phyloP scores from a whole-genome alignment of 2,329 filamentous ascomycete species.

The Fusarium temperatum region DNA sequence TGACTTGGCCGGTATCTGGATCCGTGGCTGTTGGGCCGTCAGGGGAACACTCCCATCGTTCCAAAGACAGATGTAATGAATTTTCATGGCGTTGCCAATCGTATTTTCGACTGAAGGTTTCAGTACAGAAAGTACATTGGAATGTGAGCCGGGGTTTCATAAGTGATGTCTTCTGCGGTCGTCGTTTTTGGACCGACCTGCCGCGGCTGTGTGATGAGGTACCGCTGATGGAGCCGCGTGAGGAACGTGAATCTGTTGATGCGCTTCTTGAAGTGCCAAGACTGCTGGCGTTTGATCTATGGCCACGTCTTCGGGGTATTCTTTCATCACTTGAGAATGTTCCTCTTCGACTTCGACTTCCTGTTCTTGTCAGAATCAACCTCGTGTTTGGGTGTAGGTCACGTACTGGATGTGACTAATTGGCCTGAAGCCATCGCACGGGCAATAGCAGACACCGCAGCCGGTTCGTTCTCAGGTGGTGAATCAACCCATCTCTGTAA shows the following conservation, averaged over 20 bases:
- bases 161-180: slow-evolving; percentile 7
- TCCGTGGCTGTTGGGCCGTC: slow-evolving; percentile 46
- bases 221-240: slow-evolving; percentile 12
- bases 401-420: slow-evolving; percentile 2
- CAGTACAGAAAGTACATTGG: slow-evolving; percentile 58
- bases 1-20: slow-evolving; percentile 41
- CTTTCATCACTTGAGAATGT: slow-evolving; percentile 22
- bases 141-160: slow-evolving; percentile 32
- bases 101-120: slow-evolving; percentile 55
- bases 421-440: slow-evolving; percentile 38
- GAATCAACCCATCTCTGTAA: slow-evolving; percentile 48
- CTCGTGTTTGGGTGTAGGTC: slow-evolving; percentile 48
- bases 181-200: slow-evolving; percentile 14
- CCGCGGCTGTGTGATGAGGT: slow-evolving; percentile 9
- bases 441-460: slow-evolving; percentile 44
- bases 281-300: slow-evolving; percentile 24
- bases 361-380: slow-evolving; percentile 47
- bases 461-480: slow-evolving; percentile 47
- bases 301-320: slow-evolving; percentile 1
- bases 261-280: slow-evolving; percentile 28
- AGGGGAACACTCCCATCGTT: slow-evolving; percentile 56
- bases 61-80: slow-evolving; percentile 55
- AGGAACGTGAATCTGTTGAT: slow-evolving; percentile 28
- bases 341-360: slow-evolving; percentile 14
- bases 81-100: slow-evolving; percentile 62